Evolutionary conservation across 179 eudicot genomes (phyloP), one percentile per base, ranked within the genome.

Genomic region (Drosera spatulata): DNA sequence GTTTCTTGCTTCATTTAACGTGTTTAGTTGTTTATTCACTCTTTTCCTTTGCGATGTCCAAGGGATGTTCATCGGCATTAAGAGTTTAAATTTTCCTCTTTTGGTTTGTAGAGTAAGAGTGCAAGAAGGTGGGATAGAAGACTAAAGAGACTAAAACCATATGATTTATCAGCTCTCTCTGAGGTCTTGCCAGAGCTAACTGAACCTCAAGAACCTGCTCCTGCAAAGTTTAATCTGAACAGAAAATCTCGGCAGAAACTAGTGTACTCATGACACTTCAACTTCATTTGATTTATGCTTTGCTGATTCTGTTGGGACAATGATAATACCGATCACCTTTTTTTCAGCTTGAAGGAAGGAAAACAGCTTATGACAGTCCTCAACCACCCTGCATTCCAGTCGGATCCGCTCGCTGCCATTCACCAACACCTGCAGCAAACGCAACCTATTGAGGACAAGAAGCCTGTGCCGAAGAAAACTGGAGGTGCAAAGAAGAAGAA

Each of bases 371-470:
- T 14, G 53, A 56, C 77, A 7, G 90, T 89, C 61, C 72, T 86
- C 44, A 70, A 48, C 55, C 75, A 79, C 68, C 81, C 86, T 11
- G 75, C 54, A 58, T 89, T 84, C 73, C 80, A 79, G 64, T 78
- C 84, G 0, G 85, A 93, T 63, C 93, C 99, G 6, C 68, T 93
- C 10, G 88, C 72, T 63, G 86, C 95, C 58, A 84, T 93, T 61
- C 79, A 85, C 61, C 79, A 76, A 68, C 94, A 89, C 63, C 73
- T 94, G 70, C 85, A 80, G 67, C 82, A 69, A 67, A 94, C 94
- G 41, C 97, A 86, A 60, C 99, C 95, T 60, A 69, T 60, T 38
- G 54, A 57, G 0, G 90, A 82, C 11, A 68, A 60, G 65, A 71
- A 84, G 63, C 79, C 80, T 2, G 64, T 39, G 50, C 75, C 63